Conservation (phyloP, 2,329 filamentous ascomycete genomes). For the Stemphylium lycopersici region DNA sequence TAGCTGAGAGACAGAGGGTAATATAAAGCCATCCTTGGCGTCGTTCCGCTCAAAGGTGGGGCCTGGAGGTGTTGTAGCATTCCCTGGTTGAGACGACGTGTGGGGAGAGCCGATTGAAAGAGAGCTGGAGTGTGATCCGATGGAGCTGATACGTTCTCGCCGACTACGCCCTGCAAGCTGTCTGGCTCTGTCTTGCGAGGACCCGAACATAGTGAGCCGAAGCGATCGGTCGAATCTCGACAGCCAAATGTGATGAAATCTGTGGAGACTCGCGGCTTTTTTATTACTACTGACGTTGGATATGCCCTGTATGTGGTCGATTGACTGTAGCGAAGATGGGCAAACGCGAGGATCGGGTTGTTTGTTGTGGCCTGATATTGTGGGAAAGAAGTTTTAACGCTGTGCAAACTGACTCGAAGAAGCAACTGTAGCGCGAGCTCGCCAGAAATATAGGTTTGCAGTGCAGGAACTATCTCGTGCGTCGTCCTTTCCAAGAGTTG, state of each 20-base stretch:
- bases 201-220: conserved; percentile 38
- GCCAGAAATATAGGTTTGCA: neutral
- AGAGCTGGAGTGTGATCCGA: conserved; percentile 22
- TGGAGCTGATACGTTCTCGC: conserved; percentile 33
- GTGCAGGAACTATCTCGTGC: neutral
- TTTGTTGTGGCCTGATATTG: conserved; percentile 1
- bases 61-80: neutral
- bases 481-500: neutral
- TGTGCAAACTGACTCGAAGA: neutral
- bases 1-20: conserved; percentile 4
- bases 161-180: conserved; percentile 43
- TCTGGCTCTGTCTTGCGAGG: conserved; percentile 43
- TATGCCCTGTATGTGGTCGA: conserved; percentile 4
- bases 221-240: neutral
- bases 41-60: neutral
- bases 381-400: neutral
- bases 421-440: neutral
- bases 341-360: conserved; percentile 7
- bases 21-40: neutral
- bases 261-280: neutral
- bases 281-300: neutral
- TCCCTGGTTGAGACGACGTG: conserved; percentile 13
- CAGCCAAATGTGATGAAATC: neutral
- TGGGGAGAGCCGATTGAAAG: conserved; percentile 23
- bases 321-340: conserved; percentile 1